Percentiles rank a stretch among this genome's conserved stretches.
phyloP scores from a whole-genome alignment of 495 filamentous ascomycete species.

The Elaphomyces granulatus region DNA sequence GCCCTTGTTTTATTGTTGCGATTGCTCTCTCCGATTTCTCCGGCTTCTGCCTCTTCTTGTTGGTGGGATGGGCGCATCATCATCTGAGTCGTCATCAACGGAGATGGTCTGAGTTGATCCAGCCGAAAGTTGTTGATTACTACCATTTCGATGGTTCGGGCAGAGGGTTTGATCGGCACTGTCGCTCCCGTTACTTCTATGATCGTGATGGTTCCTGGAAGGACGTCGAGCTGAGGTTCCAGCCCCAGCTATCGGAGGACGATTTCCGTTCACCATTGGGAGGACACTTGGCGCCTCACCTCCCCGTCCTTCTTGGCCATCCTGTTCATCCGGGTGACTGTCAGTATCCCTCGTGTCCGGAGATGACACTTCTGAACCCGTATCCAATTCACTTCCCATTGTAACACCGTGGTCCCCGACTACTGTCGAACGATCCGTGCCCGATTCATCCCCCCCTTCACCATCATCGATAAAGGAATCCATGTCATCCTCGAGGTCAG shows the following conservation, averaged over 20 bases:
- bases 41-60: slow-evolving; percentile 13
- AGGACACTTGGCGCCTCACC: not conserved
- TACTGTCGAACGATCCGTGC: slow-evolving; percentile 19
- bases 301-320: not conserved
- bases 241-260: not conserved
- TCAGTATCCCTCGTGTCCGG: slow-evolving; percentile 1
- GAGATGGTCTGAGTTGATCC: slow-evolving; percentile 12
- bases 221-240: not conserved
- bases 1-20: no score
- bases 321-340: slow-evolving; percentile 1
- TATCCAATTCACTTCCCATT: slow-evolving; percentile 4
- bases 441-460: slow-evolving; percentile 13
- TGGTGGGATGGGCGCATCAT: slow-evolving; percentile 22
- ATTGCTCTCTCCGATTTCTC: no score
- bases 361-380: slow-evolving; percentile 5
- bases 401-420: slow-evolving; percentile 12
- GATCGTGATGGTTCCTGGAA: slow-evolving; percentile 1
- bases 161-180: no score
- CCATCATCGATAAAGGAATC: slow-evolving; percentile 10
- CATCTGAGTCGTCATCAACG: slow-evolving; percentile 22
- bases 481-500: slow-evolving; percentile 5
- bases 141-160: no score
- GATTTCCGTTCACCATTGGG: no score
- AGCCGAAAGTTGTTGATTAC: slow-evolving; percentile 3
- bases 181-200: slow-evolving; percentile 1